phyloP scores from a whole-genome alignment of 2,329 filamentous ascomycete species.

The Exophiala dermatitidis region DNA sequence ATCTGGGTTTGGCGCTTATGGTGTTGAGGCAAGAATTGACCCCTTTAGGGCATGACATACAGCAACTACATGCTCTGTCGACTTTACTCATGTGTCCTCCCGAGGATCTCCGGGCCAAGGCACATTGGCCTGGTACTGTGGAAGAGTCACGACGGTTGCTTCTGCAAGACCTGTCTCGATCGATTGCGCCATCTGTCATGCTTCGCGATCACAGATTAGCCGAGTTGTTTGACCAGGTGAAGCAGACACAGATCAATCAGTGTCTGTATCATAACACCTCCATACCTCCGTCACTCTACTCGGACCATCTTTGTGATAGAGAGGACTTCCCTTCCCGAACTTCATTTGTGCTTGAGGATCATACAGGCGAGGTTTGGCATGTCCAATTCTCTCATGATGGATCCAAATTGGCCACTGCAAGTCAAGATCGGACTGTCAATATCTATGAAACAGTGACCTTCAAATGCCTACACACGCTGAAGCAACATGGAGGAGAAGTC shows the following conservation, averaged over 20 bases:
- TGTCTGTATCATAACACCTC: slow-evolving; percentile 86
- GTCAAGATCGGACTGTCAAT: slow-evolving; percentile 64
- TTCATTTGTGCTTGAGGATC: slow-evolving; percentile 62
- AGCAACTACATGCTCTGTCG: slow-evolving; percentile 73
- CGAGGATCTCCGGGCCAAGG: slow-evolving; percentile 67
- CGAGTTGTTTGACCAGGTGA: slow-evolving; percentile 72
- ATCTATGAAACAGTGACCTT: slow-evolving; percentile 77
- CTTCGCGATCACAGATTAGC: slow-evolving; percentile 86
- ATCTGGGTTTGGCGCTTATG: slow-evolving; percentile 65
- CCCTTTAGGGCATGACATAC: slow-evolving; percentile 70
- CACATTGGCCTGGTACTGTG: slow-evolving; percentile 75
- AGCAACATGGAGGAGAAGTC: slow-evolving; percentile 62
- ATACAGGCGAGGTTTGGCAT: slow-evolving; percentile 83
- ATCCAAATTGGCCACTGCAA: slow-evolving; percentile 71
- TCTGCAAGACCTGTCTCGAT: slow-evolving; percentile 76
- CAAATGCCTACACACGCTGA: slow-evolving; percentile 54
- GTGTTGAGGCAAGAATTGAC: slow-evolving; percentile 86
- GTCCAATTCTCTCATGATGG: slow-evolving; percentile 86
- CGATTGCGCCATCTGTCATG: slow-evolving; percentile 93
- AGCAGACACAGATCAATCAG: slow-evolving; percentile 70
- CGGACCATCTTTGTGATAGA: slow-evolving; percentile 76
- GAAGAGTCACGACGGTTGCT: slow-evolving; percentile 67
- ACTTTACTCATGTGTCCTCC: slow-evolving; percentile 83
- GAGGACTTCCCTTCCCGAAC: slow-evolving; percentile 70
- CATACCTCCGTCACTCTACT: slow-evolving; percentile 73